These are phyloP conservation scores for Nepenthes mirabilis DNA, from an alignment of 148 eudicot genomes.

Conservation along the genomic window DNA sequence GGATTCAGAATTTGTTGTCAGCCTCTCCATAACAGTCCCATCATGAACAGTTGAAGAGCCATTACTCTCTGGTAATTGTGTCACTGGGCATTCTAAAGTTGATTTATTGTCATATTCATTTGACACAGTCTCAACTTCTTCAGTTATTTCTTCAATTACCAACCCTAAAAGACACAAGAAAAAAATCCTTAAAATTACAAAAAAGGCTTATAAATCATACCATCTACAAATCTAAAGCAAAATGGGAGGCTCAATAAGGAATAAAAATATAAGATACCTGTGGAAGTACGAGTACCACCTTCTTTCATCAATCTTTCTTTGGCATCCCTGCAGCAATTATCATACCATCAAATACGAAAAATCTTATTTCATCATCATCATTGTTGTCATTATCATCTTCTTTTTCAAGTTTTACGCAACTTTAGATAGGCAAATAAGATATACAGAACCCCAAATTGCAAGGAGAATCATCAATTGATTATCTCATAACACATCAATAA, in stretches of 20 bases:
- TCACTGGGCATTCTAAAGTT: conserved; percentile 16
- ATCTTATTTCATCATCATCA: neutral
- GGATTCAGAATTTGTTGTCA: conserved; percentile 35
- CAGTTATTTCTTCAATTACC: conserved; percentile 86
- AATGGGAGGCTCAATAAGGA: neutral
- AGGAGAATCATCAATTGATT: neutral
- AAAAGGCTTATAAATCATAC: neutral
- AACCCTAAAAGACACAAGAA: conserved; percentile 32
- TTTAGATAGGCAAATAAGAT: no score
- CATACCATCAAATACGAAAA: neutral
- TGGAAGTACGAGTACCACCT: conserved; percentile 32
- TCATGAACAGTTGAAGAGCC: conserved; percentile 13
- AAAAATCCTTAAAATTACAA: neutral
- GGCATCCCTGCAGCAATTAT: conserved; percentile 35
- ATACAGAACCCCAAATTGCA: no score
- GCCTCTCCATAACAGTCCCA: conserved; percentile 18
- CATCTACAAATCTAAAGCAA: no score
- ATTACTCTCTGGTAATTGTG: conserved; percentile 29
- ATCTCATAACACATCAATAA: neutral
- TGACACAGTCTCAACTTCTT: conserved; percentile 34
- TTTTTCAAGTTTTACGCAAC: no score
- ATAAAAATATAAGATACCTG: conserved; percentile 26
- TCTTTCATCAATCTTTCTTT: conserved; percentile 35
- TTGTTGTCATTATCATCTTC: neutral
- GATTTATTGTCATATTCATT: conserved; percentile 19